Evolutionary conservation across 2,329 filamentous ascomycete species (phyloP).

Genomic region (Daldinia eschscholtzii): DNA sequence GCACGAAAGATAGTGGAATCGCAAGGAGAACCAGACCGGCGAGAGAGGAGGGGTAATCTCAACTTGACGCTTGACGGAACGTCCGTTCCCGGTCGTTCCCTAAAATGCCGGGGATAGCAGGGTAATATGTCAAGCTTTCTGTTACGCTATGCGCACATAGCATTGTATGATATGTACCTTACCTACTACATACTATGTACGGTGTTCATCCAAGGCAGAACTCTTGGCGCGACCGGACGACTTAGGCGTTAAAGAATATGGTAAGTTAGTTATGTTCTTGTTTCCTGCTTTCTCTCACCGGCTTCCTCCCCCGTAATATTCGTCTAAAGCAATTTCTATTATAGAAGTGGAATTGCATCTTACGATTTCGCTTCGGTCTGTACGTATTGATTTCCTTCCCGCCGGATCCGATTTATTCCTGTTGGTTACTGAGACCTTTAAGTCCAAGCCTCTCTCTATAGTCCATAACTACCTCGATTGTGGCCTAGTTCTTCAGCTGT

Average conservation of each 20-base stretch:
- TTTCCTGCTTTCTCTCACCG: conserved; percentile 10
- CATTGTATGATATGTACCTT: conserved; percentile 12
- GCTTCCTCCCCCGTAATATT: conserved; percentile 26
- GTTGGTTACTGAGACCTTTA: conserved; percentile 29
- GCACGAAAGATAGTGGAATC: conserved; percentile 42
- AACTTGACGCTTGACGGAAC: conserved; percentile 42
- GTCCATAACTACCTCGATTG: conserved; percentile 29
- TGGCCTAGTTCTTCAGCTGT: conserved; percentile 54
- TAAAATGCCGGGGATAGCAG: conserved; percentile 36
- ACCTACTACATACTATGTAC: background rate
- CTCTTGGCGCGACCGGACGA: conserved; percentile 20
- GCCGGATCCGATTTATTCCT: conserved; percentile 29
- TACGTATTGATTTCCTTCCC: conserved; percentile 19
- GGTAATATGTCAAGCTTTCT: conserved; percentile 35
- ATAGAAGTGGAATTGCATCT: conserved; percentile 18
- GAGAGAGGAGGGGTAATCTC: conserved; percentile 40
- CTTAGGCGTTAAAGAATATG: background rate
- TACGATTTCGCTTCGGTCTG: conserved; percentile 20
- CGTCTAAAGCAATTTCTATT: conserved; percentile 19
- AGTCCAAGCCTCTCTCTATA: conserved; percentile 36
- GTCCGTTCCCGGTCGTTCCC: conserved; percentile 40
- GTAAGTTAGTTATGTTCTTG: conserved; percentile 7
- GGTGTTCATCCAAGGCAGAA: conserved; percentile 20
- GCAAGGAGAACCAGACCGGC: conserved; percentile 46
- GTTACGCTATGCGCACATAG: conserved; percentile 33